These are phyloP conservation scores for Xanthoconium separans DNA, from an alignment of 1,284 basidiomycete species.

Conservation along the genomic window DNA sequence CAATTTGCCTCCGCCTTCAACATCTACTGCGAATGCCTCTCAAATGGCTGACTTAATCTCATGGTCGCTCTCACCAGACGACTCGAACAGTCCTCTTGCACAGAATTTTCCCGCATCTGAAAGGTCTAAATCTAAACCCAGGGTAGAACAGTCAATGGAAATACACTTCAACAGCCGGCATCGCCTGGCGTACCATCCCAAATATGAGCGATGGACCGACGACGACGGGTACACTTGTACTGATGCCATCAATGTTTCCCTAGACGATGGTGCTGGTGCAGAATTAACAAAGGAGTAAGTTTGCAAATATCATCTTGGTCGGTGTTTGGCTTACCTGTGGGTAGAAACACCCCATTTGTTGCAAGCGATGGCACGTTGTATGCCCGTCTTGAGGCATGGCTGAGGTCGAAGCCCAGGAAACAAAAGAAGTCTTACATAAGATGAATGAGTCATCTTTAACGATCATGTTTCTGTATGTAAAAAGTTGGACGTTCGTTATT, in stretches of 20 bases:
- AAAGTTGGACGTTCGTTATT: too few species aligned
- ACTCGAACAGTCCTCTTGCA: not conserved
- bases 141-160: conserved; percentile 7
- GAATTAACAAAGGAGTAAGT: conserved; percentile 61
- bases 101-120: not conserved
- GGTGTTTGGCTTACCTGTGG: not conserved
- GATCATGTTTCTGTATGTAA: too few species aligned
- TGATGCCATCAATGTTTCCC: conserved; percentile 37
- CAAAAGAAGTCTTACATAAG: conserved; percentile 47
- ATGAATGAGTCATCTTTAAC: conserved; percentile 41
- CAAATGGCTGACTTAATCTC: conserved; percentile 13
- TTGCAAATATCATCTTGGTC: not conserved
- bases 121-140: conserved; percentile 11
- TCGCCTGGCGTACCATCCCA: conserved; percentile 19
- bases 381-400: conserved; percentile 53
- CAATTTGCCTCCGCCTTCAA: not conserved
- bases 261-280: conserved; percentile 37
- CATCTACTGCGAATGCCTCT: not conserved
- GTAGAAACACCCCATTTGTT: conserved; percentile 57
- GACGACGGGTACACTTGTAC: conserved; percentile 5
- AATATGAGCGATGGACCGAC: conserved; percentile 19
- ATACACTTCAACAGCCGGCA: conserved; percentile 16
- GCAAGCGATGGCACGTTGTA: conserved; percentile 51
- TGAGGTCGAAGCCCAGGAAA: conserved; percentile 41
- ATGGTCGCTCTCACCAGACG: conserved; percentile 12